These are phyloP conservation scores for Cudoniella acicularis DNA, from an alignment of 495 filamentous ascomycete genomes.

Conservation along the genomic window DNA sequence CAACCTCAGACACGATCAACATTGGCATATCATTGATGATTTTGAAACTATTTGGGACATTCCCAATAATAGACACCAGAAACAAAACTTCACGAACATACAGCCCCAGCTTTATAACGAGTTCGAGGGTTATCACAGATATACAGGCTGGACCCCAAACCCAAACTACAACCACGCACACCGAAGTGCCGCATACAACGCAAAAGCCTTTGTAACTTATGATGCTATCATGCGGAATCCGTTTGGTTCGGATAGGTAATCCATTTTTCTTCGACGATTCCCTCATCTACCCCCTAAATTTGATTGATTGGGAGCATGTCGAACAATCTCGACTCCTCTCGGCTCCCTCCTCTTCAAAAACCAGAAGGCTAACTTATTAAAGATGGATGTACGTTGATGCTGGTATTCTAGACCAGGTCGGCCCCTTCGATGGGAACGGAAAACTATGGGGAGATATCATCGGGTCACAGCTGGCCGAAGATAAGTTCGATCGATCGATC, in stretches of 20 bases:
- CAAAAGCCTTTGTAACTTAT: constrained; percentile 27
- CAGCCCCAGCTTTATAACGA: constrained; percentile 9
- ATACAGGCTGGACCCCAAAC: constrained; percentile 1
- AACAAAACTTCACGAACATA: constrained; percentile 19
- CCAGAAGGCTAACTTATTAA: too few relatives aligned
- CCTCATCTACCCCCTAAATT: too few relatives aligned
- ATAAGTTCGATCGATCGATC: constrained; percentile 21
- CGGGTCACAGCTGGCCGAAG: constrained; percentile 3
- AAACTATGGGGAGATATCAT: neutral
- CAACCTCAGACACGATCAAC: constrained; percentile 13
- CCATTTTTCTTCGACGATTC: too few relatives aligned
- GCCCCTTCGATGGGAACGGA: neutral
- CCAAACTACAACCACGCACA: constrained; percentile 22
- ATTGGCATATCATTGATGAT: constrained; percentile 21
- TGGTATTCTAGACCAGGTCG: neutral
- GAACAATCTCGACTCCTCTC: too few relatives aligned
- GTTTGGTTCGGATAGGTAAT: constrained; percentile 18
- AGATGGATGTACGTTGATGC: neutral
- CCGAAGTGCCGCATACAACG: constrained; percentile 23
- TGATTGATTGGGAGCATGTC: too few relatives aligned
- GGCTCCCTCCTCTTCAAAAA: too few relatives aligned
- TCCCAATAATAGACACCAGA: constrained; percentile 23
- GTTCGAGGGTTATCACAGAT: neutral
- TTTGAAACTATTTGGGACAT: constrained; percentile 24
- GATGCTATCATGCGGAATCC: constrained; percentile 25